Percentiles rank a stretch among this genome's conserved stretches.
Conservation (phyloP, 805 yeast genomes). For the Candida nanaspora region DNA sequence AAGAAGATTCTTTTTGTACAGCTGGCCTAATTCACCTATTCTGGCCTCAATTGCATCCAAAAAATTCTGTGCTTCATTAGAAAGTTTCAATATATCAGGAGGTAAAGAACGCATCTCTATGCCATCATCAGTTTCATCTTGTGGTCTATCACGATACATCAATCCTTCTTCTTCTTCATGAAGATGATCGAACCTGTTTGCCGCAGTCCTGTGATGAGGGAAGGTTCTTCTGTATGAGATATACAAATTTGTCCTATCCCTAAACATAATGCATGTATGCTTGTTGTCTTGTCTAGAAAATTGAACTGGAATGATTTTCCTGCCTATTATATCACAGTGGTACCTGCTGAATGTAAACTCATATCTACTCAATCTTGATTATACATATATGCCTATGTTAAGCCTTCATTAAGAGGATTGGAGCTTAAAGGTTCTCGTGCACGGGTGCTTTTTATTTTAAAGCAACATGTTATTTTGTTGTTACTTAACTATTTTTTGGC, state of each 20-base stretch:
- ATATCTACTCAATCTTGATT: too few relatives aligned
- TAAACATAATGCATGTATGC: conserved; percentile 56
- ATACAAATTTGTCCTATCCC: conserved; percentile 91
- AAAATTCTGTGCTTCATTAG: conserved; percentile 62
- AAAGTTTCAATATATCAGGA: conserved; percentile 71
- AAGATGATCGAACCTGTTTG: conserved; percentile 27
- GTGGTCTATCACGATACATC: too few relatives aligned
- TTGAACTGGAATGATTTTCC: too few relatives aligned
- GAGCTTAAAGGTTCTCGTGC: neutral
- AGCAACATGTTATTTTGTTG: neutral
- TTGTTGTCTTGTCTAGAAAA: too few relatives aligned
- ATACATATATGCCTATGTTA: too few relatives aligned
- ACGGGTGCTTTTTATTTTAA: neutral
- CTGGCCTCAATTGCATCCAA: conserved; percentile 44
- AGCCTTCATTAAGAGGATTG: too few relatives aligned
- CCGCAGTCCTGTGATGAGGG: conserved; percentile 46
- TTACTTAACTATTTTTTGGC: too few relatives aligned
- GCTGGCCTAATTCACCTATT: conserved; percentile 52
- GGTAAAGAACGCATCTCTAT: conserved; percentile 64
- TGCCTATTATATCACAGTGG: too few relatives aligned
- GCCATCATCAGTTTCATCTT: conserved; percentile 15
- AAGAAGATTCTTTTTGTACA: conserved; percentile 75
- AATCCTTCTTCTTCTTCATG: conserved; percentile 57
- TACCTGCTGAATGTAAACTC: too few relatives aligned
- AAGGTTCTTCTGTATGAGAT: conserved; percentile 85